Evolutionary conservation across 2,329 filamentous ascomycete species (phyloP), one percentile per base, ranked within the genome.

Genomic region (Teratosphaeria zuluensis): DNA sequence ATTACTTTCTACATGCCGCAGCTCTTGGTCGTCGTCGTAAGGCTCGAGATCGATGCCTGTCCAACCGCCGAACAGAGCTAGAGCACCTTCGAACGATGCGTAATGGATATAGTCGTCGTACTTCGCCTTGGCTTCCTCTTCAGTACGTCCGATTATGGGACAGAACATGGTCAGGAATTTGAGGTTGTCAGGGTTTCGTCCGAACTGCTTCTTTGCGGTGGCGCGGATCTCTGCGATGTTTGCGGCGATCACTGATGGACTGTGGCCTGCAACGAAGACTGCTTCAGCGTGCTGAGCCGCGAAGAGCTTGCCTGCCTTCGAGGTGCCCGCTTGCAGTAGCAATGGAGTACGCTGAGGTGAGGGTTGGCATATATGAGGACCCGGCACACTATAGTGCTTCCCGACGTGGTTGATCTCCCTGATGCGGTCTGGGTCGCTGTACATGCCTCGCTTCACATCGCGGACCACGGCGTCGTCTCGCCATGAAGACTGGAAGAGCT

Each of bases 21-120:
- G 72, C 68, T 87, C 84, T 66, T 87, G 79, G 51, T 87, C 84
- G 31, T 87, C 84, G 0, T 74, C 79, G 63, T 86, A 87, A 51
- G 78, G 73, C 7, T 78, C 75, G 28, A 87, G 72, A 67, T 88
- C 82, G 54, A 86, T 84, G 0, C 84, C 87, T 0, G 87, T 89
- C 86, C 87, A 90, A 1, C 87, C 87, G 19, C 86, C 85, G 65
- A 90, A 90, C n/a, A 90, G 71, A 1, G 86, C 84, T 58, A 89
- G 68, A 0, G 86, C 87, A 1, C 87, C 87, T 68, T 87, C 84
- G 19, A 48, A 48, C 8, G 42, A 48, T 8, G n/a, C 42, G 9
- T 48, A 48, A 5, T 48, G 42, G 63, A 86, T 87, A 51, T 81
- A 76, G 1, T 80, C 81, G 0, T 77, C 73, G 56, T 85, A 82